Percentiles rank a stretch among this genome's conserved stretches.
Conservation (phyloP, 2,329 filamentous ascomycete species). For the Phyllosticta citriasiana region DNA sequence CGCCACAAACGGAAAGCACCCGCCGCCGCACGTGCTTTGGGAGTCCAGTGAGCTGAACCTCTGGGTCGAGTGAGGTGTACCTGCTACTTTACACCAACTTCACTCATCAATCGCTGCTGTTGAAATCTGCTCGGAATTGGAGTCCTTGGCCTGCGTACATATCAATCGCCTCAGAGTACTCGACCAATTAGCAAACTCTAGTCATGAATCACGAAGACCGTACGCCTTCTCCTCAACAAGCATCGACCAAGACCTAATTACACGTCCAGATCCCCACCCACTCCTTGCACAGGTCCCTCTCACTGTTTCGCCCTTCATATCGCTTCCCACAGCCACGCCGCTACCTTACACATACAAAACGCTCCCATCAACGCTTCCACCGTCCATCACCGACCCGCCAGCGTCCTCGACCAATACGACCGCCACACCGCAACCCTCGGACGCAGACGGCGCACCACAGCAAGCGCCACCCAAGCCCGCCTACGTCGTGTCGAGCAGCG, state of each 20-base stretch:
- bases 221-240: slow-evolving; percentile 13
- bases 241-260: slow-evolving; percentile 7
- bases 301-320: slow-evolving; percentile 88
- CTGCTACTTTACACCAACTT: not conserved
- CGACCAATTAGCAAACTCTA: not conserved
- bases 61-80: not conserved
- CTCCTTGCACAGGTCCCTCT: slow-evolving; percentile 87
- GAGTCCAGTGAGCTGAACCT: not conserved
- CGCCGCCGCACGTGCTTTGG: not conserved
- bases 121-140: not conserved
- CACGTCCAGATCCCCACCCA: slow-evolving; percentile 53
- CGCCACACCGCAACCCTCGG: slow-evolving; percentile 46
- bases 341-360: slow-evolving; percentile 92
- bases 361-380: slow-evolving; percentile 77
- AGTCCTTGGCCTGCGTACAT: not conserved
- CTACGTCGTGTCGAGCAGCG: slow-evolving; percentile 70
- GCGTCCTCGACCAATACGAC: slow-evolving; percentile 10
- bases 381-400: slow-evolving; percentile 48
- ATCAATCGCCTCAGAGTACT: not conserved
- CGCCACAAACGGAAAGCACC: slow-evolving; percentile 1
- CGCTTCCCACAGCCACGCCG: slow-evolving; percentile 78
- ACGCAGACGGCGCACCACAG: slow-evolving; percentile 41
- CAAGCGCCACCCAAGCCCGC: slow-evolving; percentile 18
- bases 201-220: slow-evolving; percentile 19
- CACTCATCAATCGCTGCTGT: not conserved